Base-by-base conservation (phyloP, 2,329 filamentous ascomycete species). In the Epicoccum sorghinum region DNA sequence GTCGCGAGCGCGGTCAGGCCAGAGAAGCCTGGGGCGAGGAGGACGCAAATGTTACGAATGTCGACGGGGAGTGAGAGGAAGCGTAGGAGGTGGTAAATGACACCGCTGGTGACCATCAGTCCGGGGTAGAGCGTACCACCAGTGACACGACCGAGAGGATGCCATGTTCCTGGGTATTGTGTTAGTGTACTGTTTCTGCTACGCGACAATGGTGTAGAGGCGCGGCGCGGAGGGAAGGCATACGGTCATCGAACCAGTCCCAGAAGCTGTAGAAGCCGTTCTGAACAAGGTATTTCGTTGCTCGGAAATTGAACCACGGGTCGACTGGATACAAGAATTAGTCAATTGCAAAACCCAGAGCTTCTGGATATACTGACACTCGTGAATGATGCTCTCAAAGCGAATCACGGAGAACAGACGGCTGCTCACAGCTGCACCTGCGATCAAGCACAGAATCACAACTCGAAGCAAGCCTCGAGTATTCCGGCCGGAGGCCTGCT, bases 191-290 rank as follows among this genome's bases (percentile, higher is more conserved):
- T 58, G 45, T n/a, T 24, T 33, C 41, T 32, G 13, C 40, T 14
- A 10, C 45, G 14, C 23, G 32, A 14, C 35, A 37, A 27, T 36
- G 30, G 27, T 23, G 52, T 22, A 25, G 30, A 33, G 24, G 25
- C 45, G 27, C 29, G 30, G 45, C 42, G 58, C 39, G 43, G 57
- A 45, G 41, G 59, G 60, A 59, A 49, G 48, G 74, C 85, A 61
- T 82, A 88, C 95, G 88, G 82, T 99, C 95, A 78, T 99, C 95
- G 73, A 99, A 99, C 95, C 95, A 99, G 77, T 99, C 93, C 95
- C 95, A 99, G 76, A 99, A 99, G 77, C 90, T 92, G 78, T 96
- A 96, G 80, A 99, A 98, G 69, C 95, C 95, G 87, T 99, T 86
- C 73, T 93, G 86, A 51, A 99, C 91, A 51, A 99, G 86, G 73